Evolutionary conservation across 495 filamentous ascomycete species (phyloP).

Genomic region (Cenococcum geophilum): DNA sequence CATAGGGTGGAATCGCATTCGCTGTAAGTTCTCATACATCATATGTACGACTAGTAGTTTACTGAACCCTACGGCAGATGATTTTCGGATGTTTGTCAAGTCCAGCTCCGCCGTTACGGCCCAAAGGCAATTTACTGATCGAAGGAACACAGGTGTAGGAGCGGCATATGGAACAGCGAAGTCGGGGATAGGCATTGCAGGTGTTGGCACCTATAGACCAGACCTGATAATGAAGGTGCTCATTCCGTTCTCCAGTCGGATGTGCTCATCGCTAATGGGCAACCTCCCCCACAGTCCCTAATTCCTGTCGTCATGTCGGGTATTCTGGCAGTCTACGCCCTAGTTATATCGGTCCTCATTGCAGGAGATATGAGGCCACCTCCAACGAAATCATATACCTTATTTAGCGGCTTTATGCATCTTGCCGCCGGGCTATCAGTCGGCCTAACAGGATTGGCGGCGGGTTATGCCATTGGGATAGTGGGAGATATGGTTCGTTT

Average conservation of each 20-base stretch:
- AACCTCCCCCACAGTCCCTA: slow-evolving; percentile 55
- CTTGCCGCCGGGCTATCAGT: slow-evolving; percentile 86
- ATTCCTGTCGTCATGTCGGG: slow-evolving; percentile 99
- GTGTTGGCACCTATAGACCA: slow-evolving; percentile 84
- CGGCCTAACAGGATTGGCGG: slow-evolving; percentile 86
- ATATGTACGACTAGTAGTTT: background rate
- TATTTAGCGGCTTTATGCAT: slow-evolving; percentile 92
- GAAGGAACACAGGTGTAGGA: slow-evolving; percentile 58
- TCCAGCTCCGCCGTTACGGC: background rate
- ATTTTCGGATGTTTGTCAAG: slow-evolving; percentile 76
- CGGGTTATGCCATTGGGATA: slow-evolving; percentile 92
- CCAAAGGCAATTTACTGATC: slow-evolving; percentile 13
- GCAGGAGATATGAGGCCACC: slow-evolving; percentile 72
- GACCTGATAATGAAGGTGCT: slow-evolving; percentile 97
- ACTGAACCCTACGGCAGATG: slow-evolving; percentile 46
- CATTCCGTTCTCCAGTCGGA: background rate
- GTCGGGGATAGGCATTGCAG: slow-evolving; percentile 92
- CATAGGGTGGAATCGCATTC: slow-evolving; percentile 76
- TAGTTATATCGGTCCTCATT: slow-evolving; percentile 94
- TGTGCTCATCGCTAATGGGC: background rate
- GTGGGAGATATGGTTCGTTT: slow-evolving; percentile 76
- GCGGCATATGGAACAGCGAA: slow-evolving; percentile 97
- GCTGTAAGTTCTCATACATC: slow-evolving; percentile 61
- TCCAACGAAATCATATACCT: slow-evolving; percentile 56
- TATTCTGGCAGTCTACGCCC: slow-evolving; percentile 96